Percentiles rank a stretch among this genome's conserved stretches.
These are phyloP conservation scores for Amaranthus palmeri DNA, from an alignment of 148 eudicot genomes.

Conservation along the genomic window DNA sequence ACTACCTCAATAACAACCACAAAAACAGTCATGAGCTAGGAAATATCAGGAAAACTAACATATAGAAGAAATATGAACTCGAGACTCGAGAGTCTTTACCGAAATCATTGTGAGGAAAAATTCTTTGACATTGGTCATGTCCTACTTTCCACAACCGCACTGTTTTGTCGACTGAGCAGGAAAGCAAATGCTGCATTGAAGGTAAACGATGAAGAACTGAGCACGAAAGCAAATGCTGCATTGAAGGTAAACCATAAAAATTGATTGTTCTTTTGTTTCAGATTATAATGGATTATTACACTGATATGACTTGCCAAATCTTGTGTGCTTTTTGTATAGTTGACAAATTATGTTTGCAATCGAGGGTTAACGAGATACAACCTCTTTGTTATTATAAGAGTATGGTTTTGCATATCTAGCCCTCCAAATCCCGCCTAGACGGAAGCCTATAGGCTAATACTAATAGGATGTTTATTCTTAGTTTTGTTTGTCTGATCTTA, in stretches of 20 bases:
- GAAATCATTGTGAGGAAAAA: constrained; percentile 71
- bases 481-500: too few relatives aligned
- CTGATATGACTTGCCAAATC: too few relatives aligned
- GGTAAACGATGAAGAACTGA: constrained; percentile 47
- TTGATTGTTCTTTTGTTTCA: too few relatives aligned
- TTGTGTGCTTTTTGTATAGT: too few relatives aligned
- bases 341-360: too few relatives aligned
- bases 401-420: too few relatives aligned
- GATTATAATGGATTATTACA: too few relatives aligned
- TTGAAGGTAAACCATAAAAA: not conserved
- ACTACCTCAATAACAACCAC: constrained; percentile 42
- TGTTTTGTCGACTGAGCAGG: constrained; percentile 82
- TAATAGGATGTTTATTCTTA: too few relatives aligned
- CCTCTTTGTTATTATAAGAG: too few relatives aligned
- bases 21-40: constrained; percentile 12
- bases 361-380: too few relatives aligned
- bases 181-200: constrained; percentile 53
- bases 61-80: constrained; percentile 5
- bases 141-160: constrained; percentile 86
- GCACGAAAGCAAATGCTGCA: constrained; percentile 68
- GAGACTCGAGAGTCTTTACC: constrained; percentile 32
- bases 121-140: constrained; percentile 38
- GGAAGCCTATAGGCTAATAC: too few relatives aligned
- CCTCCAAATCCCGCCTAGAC: too few relatives aligned
- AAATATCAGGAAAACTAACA: not conserved